Percentiles rank a stretch among this genome's conserved stretches.
phyloP scores from a whole-genome alignment of 148 eudicot species.

The Rhododendron griersonianum region DNA sequence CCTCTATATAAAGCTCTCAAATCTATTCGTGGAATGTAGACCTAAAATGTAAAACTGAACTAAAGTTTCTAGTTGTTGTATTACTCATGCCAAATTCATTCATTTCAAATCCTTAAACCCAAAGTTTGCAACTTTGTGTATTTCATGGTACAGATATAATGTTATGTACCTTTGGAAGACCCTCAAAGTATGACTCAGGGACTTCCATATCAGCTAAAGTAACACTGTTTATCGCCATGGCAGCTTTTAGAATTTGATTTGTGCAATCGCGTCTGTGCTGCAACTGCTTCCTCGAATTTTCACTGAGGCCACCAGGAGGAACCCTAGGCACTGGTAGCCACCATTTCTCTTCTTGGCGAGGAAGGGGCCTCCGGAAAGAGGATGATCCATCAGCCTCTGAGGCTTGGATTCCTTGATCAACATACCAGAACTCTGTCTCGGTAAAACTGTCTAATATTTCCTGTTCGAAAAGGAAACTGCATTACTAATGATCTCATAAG shows the following conservation, averaged over 20 bases:
- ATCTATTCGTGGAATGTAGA: background rate
- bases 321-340: slow-evolving; percentile 76
- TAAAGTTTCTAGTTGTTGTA: background rate
- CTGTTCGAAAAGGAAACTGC: slow-evolving; percentile 4
- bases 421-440: slow-evolving; percentile 65
- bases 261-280: slow-evolving; percentile 55
- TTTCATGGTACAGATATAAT: background rate
- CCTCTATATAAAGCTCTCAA: background rate
- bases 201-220: slow-evolving; percentile 55
- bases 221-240: slow-evolving; percentile 57
- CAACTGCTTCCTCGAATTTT: slow-evolving; percentile 43
- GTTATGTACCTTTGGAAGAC: slow-evolving; percentile 61
- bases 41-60: background rate
- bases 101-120: background rate
- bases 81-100: background rate
- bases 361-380: slow-evolving; percentile 42
- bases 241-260: slow-evolving; percentile 65
- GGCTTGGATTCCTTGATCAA: slow-evolving; percentile 51
- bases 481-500: background rate
- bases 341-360: slow-evolving; percentile 64
- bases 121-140: background rate
- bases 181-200: slow-evolving; percentile 47
- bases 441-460: slow-evolving; percentile 53
- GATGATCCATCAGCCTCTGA: slow-evolving; percentile 45
- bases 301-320: slow-evolving; percentile 54